These are phyloP conservation scores for Pestalotiopsis sp. DNA, from an alignment of 2,329 filamentous ascomycete genomes.

Conservation along the genomic window DNA sequence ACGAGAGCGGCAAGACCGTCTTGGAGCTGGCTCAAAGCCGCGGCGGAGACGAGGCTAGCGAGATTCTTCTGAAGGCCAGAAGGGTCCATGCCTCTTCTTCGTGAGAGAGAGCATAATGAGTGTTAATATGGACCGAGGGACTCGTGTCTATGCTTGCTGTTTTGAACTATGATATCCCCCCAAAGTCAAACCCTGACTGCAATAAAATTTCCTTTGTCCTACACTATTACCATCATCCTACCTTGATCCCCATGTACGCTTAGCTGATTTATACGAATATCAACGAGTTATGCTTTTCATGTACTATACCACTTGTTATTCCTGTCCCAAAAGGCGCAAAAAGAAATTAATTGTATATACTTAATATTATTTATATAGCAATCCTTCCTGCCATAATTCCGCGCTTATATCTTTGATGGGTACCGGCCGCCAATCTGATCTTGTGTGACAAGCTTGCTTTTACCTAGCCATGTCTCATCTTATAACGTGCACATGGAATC, in stretches of 20 bases:
- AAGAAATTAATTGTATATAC: neutral
- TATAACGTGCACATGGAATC: too few relatives aligned
- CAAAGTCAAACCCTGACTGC: neutral
- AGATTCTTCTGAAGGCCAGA: slow-evolving; percentile 41
- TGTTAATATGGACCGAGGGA: too few relatives aligned
- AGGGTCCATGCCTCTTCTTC: slow-evolving; percentile 7
- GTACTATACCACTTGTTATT: neutral
- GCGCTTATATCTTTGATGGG: too few relatives aligned
- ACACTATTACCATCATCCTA: neutral
- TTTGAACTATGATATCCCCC: neutral
- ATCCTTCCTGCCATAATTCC: too few relatives aligned
- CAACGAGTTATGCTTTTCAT: neutral
- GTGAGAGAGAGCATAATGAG: neutral
- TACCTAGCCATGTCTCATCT: too few relatives aligned
- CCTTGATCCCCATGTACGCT: slow-evolving; percentile 8
- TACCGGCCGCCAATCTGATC: too few relatives aligned
- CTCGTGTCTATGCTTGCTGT: neutral
- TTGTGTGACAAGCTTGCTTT: too few relatives aligned
- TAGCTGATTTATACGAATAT: slow-evolving; percentile 8
- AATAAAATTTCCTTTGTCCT: slow-evolving; percentile 7
- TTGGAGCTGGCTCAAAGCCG: slow-evolving; percentile 60
- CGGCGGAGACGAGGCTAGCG: slow-evolving; percentile 60
- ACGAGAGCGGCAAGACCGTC: slow-evolving; percentile 57
- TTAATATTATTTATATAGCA: too few relatives aligned
- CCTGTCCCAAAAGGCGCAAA: neutral